Conservation (phyloP, 2,329 filamentous ascomycete genomes). For the Sporothrix luriei region DNA sequence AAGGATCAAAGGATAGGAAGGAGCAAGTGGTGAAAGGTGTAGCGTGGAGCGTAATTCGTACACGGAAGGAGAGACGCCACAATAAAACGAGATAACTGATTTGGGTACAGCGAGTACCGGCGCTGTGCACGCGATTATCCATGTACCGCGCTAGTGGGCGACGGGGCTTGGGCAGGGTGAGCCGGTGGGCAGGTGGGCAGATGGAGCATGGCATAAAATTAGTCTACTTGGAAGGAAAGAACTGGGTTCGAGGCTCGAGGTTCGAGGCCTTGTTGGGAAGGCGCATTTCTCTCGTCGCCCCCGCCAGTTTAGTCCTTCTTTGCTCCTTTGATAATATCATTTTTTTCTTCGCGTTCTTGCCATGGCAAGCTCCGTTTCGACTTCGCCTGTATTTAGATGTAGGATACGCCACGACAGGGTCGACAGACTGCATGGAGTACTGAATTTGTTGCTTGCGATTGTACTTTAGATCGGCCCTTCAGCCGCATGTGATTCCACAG, state of each 20-base stretch:
- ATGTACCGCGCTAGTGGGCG: slow-evolving; percentile 22
- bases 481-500: slow-evolving; percentile 13
- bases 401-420: background rate
- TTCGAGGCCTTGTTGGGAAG: slow-evolving; percentile 13
- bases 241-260: slow-evolving; percentile 11
- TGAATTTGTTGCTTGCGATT: slow-evolving; percentile 14
- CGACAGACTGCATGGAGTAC: background rate
- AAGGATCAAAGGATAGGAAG: slow-evolving; percentile 8
- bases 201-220: slow-evolving; percentile 14
- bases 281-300: slow-evolving; percentile 8
- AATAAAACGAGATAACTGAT: slow-evolving; percentile 3
- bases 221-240: slow-evolving; percentile 15
- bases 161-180: background rate
- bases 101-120: background rate
- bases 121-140: background rate
- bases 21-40: slow-evolving; percentile 10
- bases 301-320: background rate
- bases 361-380: background rate
- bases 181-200: background rate
- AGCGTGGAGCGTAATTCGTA: background rate
- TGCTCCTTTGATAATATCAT: background rate
- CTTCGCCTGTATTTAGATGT: background rate
- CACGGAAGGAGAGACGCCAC: slow-evolving; percentile 18
- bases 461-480: background rate
- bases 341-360: background rate